A percentile compares a stretch with the other conserved stretches of the same genome.
Evolutionary conservation across 1,139 yeast genomes (phyloP).

Genomic region (Geotrichum fermentans): DNA sequence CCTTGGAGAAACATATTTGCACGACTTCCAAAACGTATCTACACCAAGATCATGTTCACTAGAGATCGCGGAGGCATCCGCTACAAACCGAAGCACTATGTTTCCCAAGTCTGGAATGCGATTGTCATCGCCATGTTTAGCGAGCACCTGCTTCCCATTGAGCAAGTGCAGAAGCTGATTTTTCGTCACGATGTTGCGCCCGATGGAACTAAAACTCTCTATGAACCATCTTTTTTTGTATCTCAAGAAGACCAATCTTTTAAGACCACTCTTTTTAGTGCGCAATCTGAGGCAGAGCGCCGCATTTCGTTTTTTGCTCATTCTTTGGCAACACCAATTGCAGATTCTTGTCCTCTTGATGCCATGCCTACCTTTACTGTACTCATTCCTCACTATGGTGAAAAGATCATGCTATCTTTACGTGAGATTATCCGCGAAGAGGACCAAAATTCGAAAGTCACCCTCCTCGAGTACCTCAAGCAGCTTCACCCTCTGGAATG

Average conservation of each 20-base stretch:
- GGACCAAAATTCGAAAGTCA: slow-evolving; percentile 53
- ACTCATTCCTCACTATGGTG: slow-evolving; percentile 78
- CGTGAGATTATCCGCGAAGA: slow-evolving; percentile 65
- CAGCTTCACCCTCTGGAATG: slow-evolving; percentile 67
- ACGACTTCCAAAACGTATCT: slow-evolving; percentile 67
- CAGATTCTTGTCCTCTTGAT: slow-evolving; percentile 64
- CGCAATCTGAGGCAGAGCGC: slow-evolving; percentile 71
- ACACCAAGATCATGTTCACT: slow-evolving; percentile 56
- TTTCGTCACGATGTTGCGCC: slow-evolving; percentile 48
- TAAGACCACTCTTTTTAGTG: slow-evolving; percentile 43
- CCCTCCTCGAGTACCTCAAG: slow-evolving; percentile 70
- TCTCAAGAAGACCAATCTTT: slow-evolving; percentile 62
- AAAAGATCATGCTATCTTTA: slow-evolving; percentile 60
- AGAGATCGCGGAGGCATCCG: slow-evolving; percentile 40
- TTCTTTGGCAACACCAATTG: slow-evolving; percentile 70
- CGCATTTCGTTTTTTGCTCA: slow-evolving; percentile 85
- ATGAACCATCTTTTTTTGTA: slow-evolving; percentile 63
- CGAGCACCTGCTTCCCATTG: slow-evolving; percentile 71
- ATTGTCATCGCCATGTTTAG: slow-evolving; percentile 69
- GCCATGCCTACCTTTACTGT: slow-evolving; percentile 84
- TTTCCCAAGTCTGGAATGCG: slow-evolving; percentile 78
- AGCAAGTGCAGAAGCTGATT: slow-evolving; percentile 51
- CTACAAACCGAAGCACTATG: slow-evolving; percentile 46
- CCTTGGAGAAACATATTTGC: slow-evolving; percentile 84
- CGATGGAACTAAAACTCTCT: slow-evolving; percentile 32